Evolutionary conservation across 371 early-diverging fungal genomes (phyloP).

Genomic region (Nematocida sp.): DNA sequence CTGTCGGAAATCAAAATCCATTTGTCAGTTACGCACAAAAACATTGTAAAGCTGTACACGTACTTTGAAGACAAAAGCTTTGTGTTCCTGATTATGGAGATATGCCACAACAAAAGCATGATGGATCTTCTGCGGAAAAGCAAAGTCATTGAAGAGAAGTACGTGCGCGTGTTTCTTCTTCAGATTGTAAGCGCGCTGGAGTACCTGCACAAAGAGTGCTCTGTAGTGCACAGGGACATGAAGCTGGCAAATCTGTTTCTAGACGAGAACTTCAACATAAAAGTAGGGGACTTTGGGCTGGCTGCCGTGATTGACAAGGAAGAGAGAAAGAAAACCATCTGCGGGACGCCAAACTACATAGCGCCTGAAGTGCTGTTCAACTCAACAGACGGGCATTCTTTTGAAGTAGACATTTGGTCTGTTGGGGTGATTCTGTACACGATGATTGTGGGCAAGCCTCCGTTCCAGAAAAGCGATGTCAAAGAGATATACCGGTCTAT

Average conservation of each 20-base stretch:
- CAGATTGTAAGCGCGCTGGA: conserved; percentile 75
- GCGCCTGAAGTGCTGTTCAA: conserved; percentile 89
- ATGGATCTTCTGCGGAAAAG: conserved; percentile 73
- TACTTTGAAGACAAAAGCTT: conserved; percentile 78
- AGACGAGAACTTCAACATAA: conserved; percentile 73
- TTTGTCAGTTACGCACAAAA: conserved; percentile 69
- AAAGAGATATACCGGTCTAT: conserved; percentile 76
- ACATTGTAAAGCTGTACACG: conserved; percentile 75
- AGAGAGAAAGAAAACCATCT: conserved; percentile 71
- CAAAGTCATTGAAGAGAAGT: conserved; percentile 74
- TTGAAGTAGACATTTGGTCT: conserved; percentile 93
- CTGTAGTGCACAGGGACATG: conserved; percentile 88
- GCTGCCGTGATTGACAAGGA: conserved; percentile 67
- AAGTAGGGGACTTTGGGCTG: conserved; percentile 92
- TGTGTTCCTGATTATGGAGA: conserved; percentile 84
- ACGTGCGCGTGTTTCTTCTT: conserved; percentile 75
- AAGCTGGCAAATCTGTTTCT: conserved; percentile 90
- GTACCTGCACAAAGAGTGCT: conserved; percentile 74
- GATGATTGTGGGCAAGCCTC: conserved; percentile 80
- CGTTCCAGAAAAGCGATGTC: conserved; percentile 80
- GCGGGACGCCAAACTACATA: conserved; percentile 95
- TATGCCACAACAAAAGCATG: conserved; percentile 80
- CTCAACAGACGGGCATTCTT: conserved; percentile 76
- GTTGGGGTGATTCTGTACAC: conserved; percentile 84
- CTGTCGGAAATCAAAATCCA: conserved; percentile 82